Base-by-base conservation (phyloP, 2,329 filamentous ascomycete genomes). In the Claviceps digitariae region DNA sequence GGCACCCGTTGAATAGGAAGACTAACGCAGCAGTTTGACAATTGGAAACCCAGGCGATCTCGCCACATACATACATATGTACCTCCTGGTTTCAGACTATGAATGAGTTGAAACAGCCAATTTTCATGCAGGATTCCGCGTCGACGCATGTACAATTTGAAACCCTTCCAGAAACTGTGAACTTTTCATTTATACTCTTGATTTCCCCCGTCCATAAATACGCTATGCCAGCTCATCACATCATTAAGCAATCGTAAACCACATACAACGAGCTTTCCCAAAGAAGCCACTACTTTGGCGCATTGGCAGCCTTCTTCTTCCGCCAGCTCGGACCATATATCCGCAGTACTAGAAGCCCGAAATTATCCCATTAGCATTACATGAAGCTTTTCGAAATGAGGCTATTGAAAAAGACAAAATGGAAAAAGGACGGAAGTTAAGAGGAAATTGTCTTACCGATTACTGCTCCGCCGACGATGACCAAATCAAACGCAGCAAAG, bases 401-500 rank as follows among this genome's bases (percentile, higher is more conserved):
- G 2, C 10, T 4, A 21, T 10, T n/a, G 5, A 41, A 21, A 21
- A 41, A 44, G 21, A 13, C 2, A 7, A 44, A 44, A 13, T 13
- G 6, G 10, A 44, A 4, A 44, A 48, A 20, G 2, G 1, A 47
- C 2, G 4, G 12, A 36, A 23, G n/a, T n/a, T n/a, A n/a, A n/a
- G n/a, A n/a, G n/a, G n/a, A 36, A 36, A 36, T n/a, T n/a, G 8
- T 21, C 58, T 56, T 40, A 62, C 60, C 43, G 20, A 58, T 57
- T 3, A 62, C 59, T 3, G 60, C 56, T 2, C 57, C 57, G 8
- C 61, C 60, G 8, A 63, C 61, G 0, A 63, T 46, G 4, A 58
- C 57, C 52, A 58, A 47, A 48, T 69, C 65, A 20, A 71, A 52
- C 1, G 68, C 45, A 0, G 62, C 66, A 23, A 73, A 57, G 0